A percentile compares a stretch with the other conserved stretches of the same genome.
Conservation (phyloP, 805 yeast species). For the Saccharomycopsis lassenensis region DNA sequence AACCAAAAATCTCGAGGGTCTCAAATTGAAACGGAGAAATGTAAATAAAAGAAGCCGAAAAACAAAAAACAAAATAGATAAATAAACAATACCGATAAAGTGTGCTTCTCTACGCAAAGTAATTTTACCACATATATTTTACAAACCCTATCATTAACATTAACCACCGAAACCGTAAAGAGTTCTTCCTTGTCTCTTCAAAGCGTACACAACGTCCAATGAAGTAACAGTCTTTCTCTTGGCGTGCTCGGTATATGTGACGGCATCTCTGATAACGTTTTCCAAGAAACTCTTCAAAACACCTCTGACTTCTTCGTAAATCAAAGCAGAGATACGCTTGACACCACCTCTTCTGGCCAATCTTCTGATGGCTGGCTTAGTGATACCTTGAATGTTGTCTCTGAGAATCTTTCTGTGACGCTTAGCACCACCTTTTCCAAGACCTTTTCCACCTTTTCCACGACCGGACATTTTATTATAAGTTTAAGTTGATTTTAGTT, state of each 20-base stretch:
- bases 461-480: conserved; percentile 76
- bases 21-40: too few relatives aligned
- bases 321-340: conserved; percentile 97
- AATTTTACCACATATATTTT: too few relatives aligned
- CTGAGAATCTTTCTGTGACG: conserved; percentile 99
- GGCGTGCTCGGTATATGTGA: conserved; percentile 99
- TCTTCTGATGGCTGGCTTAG: conserved; percentile 99
- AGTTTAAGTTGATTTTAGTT: background rate
- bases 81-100: background rate
- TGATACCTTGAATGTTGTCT: conserved; percentile 99
- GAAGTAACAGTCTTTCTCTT: conserved; percentile 99
- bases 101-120: too few relatives aligned
- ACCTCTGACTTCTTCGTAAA: conserved; percentile 98
- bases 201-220: conserved; percentile 95
- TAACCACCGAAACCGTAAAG: conserved; percentile 99
- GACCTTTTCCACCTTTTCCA: conserved; percentile 99
- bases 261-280: conserved; percentile 97
- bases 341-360: conserved; percentile 99
- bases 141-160: conserved; percentile 22
- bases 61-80: conserved; percentile 1
- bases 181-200: conserved; percentile 99
- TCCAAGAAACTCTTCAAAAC: conserved; percentile 93
- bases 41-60: background rate
- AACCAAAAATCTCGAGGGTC: conserved; percentile 4
- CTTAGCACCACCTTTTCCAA: conserved; percentile 99